Conservation (phyloP, 257 asterid species). For the Plantago major region DNA sequence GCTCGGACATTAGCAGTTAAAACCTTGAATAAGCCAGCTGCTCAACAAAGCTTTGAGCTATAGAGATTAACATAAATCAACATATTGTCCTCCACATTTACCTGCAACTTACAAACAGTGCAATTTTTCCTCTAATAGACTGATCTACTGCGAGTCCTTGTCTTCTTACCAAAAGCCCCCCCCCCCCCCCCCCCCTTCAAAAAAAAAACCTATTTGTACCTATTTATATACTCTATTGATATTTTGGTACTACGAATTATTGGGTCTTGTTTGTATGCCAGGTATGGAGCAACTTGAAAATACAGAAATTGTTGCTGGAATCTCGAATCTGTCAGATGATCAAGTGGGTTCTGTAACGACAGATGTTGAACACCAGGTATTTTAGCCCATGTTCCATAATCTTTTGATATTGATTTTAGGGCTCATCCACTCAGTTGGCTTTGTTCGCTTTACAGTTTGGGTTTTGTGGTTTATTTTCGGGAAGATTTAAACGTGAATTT, state of each 20-base stretch:
- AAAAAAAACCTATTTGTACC: conserved; percentile 8
- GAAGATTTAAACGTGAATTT: neutral
- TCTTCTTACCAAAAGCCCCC: conserved; percentile 7
- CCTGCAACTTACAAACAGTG: conserved; percentile 9
- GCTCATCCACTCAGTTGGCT: neutral
- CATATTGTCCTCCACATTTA: neutral
- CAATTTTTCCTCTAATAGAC: neutral
- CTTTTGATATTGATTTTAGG: neutral
- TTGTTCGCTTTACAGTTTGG: conserved; percentile 4
- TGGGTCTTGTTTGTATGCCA: conserved; percentile 27
- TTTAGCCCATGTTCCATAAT: conserved; percentile 12
- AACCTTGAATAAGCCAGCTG: too few species aligned
- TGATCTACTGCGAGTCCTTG: neutral
- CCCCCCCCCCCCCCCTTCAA: conserved; percentile 9
- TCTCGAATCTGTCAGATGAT: conserved; percentile 25
- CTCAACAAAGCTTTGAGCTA: conserved; percentile 2
- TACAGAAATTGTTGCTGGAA: conserved; percentile 29
- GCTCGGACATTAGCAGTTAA: too few species aligned
- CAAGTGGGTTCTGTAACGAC: conserved; percentile 26
- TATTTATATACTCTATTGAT: too few species aligned
- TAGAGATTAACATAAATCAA: conserved; percentile 14
- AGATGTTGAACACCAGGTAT: conserved; percentile 50
- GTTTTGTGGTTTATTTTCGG: conserved; percentile 5
- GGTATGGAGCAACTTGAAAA: conserved; percentile 31
- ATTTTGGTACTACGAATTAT: conserved; percentile 12